phyloP scores from a whole-genome alignment of 768 basidiomycete species.

The Hirschioporus abietinus region DNA sequence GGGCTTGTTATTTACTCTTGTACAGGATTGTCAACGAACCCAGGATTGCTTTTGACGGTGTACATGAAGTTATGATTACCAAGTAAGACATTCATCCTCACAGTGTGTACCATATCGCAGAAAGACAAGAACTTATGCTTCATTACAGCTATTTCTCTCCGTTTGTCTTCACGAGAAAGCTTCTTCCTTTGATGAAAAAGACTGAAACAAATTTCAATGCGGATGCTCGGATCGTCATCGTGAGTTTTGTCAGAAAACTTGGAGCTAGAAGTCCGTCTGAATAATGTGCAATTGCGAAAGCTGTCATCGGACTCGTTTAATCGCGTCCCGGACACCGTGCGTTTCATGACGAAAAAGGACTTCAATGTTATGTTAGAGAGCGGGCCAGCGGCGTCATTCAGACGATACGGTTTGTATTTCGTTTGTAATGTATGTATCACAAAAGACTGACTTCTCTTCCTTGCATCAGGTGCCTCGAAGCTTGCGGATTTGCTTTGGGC shows the following conservation, averaged over 20 bases:
- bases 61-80: constrained; percentile 5
- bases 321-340: background rate
- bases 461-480: constrained; percentile 1
- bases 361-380: background rate
- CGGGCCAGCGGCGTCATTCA: background rate
- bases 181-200: constrained; percentile 26
- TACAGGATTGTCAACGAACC: constrained; percentile 3
- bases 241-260: constrained; percentile 11
- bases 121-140: background rate
- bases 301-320: background rate
- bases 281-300: background rate
- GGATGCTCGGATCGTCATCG: constrained; percentile 28
- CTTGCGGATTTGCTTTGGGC: background rate
- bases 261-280: no score
- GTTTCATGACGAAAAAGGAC: background rate
- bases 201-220: constrained; percentile 22
- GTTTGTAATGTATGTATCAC: background rate
- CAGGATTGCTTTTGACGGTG: constrained; percentile 13
- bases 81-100: constrained; percentile 12
- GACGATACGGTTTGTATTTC: constrained; percentile 1
- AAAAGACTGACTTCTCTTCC: background rate
- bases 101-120: no score
- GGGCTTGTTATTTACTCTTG: background rate
- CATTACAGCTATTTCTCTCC: constrained; percentile 24
- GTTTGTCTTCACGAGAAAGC: constrained; percentile 22